Evolutionary conservation across 2,329 filamentous ascomycete genomes (phyloP).

Genomic region (Diplocarpon mali): DNA sequence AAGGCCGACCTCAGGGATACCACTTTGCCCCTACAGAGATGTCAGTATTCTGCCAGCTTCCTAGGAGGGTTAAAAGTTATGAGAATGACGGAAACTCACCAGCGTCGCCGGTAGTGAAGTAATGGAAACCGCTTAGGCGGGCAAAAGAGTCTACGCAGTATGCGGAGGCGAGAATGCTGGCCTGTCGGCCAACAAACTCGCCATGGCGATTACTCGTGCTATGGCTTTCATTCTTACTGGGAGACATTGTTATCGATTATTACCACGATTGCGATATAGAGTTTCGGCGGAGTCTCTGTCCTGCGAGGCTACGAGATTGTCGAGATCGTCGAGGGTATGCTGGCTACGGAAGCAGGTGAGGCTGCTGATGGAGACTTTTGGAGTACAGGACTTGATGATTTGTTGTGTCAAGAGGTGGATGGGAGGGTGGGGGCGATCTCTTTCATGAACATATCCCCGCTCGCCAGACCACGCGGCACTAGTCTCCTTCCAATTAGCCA

Average conservation of each 20-base stretch:
- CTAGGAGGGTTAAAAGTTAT: neutral
- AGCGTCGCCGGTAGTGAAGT: constrained; percentile 85
- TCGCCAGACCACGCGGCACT: too few species aligned
- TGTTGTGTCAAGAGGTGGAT: too few species aligned
- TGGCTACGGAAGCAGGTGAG: constrained; percentile 8
- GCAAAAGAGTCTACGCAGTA: constrained; percentile 70
- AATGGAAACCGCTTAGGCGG: constrained; percentile 75
- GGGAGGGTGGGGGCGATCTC: too few species aligned
- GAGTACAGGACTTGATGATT: too few species aligned
- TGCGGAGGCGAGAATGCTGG: constrained; percentile 82
- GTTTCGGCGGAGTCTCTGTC: constrained; percentile 3
- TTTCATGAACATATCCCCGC: too few species aligned
- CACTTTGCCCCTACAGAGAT: constrained; percentile 60
- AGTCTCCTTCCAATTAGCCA: too few species aligned
- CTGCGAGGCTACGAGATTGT: neutral
- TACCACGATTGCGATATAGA: constrained; percentile 25
- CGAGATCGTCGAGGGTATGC: constrained; percentile 5
- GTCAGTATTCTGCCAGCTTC: constrained; percentile 10
- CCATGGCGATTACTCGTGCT: constrained; percentile 63
- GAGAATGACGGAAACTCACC: constrained; percentile 37
- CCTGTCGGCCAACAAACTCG: constrained; percentile 42
- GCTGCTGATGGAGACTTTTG: neutral
- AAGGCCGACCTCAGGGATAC: constrained; percentile 84
- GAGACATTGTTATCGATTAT: constrained; percentile 24
- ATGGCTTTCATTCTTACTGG: constrained; percentile 26